Evolutionary conservation across 2,329 filamentous ascomycete species (phyloP).

Genomic region (Camillea tinctor): DNA sequence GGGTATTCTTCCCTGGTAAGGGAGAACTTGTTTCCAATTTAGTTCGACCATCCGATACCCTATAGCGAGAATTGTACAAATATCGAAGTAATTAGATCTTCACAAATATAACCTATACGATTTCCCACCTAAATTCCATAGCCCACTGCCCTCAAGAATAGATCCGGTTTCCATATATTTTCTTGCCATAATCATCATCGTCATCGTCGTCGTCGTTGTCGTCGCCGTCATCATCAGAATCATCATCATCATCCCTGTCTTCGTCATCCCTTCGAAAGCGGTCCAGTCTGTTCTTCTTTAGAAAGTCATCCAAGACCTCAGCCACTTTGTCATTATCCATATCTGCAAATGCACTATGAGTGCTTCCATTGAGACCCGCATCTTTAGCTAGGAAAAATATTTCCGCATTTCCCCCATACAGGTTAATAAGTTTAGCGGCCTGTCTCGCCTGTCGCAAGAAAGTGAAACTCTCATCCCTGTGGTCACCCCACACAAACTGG

Average conservation of each 20-base stretch:
- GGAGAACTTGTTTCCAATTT: neutral
- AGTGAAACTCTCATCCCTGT: constrained; percentile 21
- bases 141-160: too few species aligned
- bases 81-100: too few species aligned
- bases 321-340: constrained; percentile 31
- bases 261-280: constrained; percentile 8
- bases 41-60: too few species aligned
- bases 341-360: constrained; percentile 29
- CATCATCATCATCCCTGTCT: constrained; percentile 4
- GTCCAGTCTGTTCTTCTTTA: constrained; percentile 23
- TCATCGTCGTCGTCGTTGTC: too few species aligned
- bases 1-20: constrained; percentile 17
- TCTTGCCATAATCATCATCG: too few species aligned
- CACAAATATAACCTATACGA: too few species aligned
- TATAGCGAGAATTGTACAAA: too few species aligned
- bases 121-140: too few species aligned
- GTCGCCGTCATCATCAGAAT: neutral
- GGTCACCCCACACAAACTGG: constrained; percentile 28
- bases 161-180: too few species aligned
- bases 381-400: constrained; percentile 26
- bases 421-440: constrained; percentile 27
- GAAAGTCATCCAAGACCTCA: constrained; percentile 24
- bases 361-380: constrained; percentile 27
- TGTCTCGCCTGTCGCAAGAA: constrained; percentile 21
- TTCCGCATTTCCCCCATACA: constrained; percentile 30